phyloP scores from a whole-genome alignment of 495 filamentous ascomycete genomes.

The Penicillium pancosmium region DNA sequence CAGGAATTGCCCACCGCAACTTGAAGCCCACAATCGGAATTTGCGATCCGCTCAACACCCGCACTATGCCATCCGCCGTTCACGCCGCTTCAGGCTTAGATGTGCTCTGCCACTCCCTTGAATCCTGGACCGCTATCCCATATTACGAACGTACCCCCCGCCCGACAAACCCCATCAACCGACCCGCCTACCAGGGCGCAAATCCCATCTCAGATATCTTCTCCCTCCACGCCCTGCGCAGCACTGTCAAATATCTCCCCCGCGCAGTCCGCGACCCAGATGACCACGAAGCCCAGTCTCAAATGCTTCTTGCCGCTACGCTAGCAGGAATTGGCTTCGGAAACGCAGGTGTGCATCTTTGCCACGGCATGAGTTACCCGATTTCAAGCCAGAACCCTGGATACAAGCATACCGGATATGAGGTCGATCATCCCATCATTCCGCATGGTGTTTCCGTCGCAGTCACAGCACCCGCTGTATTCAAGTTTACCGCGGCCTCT shows the following conservation, averaged over 20 bases:
- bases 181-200: slow-evolving; percentile 94
- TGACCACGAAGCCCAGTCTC: slow-evolving; percentile 83
- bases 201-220: slow-evolving; percentile 98
- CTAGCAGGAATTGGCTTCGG: slow-evolving; percentile 95
- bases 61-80: slow-evolving; percentile 92
- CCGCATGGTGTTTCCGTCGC: slow-evolving; percentile 95
- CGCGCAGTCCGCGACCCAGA: slow-evolving; percentile 83
- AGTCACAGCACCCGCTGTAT: slow-evolving; percentile 91
- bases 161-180: slow-evolving; percentile 84
- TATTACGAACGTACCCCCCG: slow-evolving; percentile 82
- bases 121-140: slow-evolving; percentile 96
- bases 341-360: slow-evolving; percentile 95
- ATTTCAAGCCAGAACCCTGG: slow-evolving; percentile 91
- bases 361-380: slow-evolving; percentile 96
- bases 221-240: slow-evolving; percentile 76
- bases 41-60: slow-evolving; percentile 93
- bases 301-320: slow-evolving; percentile 95
- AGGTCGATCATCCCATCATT: slow-evolving; percentile 74
- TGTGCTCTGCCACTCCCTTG: slow-evolving; percentile 90
- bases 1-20: slow-evolving; percentile 90
- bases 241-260: slow-evolving; percentile 88
- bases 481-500: slow-evolving; percentile 85
- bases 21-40: slow-evolving; percentile 96
- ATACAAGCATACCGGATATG: slow-evolving; percentile 85
- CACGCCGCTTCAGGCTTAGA: slow-evolving; percentile 87